Conservation (phyloP, 1,139 yeast species). For the Yamadazyma epiphylla region DNA sequence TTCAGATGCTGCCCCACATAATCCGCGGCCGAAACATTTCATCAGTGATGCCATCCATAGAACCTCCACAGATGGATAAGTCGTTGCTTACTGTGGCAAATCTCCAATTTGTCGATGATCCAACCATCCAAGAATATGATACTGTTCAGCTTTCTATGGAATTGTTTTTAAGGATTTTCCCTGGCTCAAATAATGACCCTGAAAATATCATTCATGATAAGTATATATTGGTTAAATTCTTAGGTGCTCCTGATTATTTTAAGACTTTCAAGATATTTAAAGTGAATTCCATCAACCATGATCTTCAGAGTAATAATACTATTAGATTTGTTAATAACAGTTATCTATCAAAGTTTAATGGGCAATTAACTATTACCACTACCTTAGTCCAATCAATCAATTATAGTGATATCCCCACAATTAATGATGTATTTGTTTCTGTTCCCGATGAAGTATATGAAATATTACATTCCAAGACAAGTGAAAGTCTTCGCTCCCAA, state of each 20-base stretch:
- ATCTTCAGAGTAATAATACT: slow-evolving; percentile 15
- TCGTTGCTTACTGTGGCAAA: slow-evolving; percentile 21
- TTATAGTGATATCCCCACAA: slow-evolving; percentile 22
- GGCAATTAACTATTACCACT: slow-evolving; percentile 30
- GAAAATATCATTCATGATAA: slow-evolving; percentile 10
- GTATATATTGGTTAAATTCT: slow-evolving; percentile 31
- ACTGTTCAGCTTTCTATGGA: slow-evolving; percentile 32
- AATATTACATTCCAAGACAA: slow-evolving; percentile 26
- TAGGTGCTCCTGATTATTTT: slow-evolving; percentile 46
- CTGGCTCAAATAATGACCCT: slow-evolving; percentile 14
- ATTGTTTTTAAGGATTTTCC: slow-evolving; percentile 30
- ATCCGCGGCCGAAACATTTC: slow-evolving; percentile 1
- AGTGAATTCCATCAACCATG: slow-evolving; percentile 26
- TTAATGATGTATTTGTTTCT: slow-evolving; percentile 32
- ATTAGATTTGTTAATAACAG: slow-evolving; percentile 39
- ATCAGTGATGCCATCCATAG: slow-evolving; percentile 2
- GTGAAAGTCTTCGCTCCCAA: slow-evolving; percentile 23
- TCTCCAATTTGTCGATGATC: slow-evolving; percentile 30
- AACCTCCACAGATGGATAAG: neutral
- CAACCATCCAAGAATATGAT: slow-evolving; percentile 23
- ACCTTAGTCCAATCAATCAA: slow-evolving; percentile 30
- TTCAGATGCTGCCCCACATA: slow-evolving; percentile 1
- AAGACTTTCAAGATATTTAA: slow-evolving; percentile 31
- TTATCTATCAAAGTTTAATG: slow-evolving; percentile 27
- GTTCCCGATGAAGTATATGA: slow-evolving; percentile 45